Percentiles rank a stretch among this genome's conserved stretches.
These are phyloP conservation scores for Penicillium longicatenatum DNA, from an alignment of 495 filamentous ascomycete species.

Conservation along the genomic window DNA sequence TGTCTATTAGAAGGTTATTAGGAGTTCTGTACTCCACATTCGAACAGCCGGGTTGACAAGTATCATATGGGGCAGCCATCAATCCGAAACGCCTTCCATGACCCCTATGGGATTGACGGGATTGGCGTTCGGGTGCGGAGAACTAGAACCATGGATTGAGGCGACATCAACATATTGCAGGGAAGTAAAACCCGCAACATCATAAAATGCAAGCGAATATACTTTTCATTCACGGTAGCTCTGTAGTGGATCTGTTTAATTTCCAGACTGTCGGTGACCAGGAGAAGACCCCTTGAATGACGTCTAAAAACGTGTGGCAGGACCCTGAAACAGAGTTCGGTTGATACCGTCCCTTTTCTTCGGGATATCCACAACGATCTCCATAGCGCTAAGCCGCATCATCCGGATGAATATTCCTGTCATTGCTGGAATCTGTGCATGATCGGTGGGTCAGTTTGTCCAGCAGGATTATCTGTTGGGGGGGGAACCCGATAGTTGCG, in stretches of 20 bases:
- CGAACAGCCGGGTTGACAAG: not conserved
- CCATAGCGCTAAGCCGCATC: conserved; percentile 15
- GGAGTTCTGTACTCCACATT: not conserved
- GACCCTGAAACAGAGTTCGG: conserved; percentile 17
- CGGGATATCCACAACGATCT: conserved; percentile 13
- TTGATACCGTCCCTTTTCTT: conserved; percentile 13
- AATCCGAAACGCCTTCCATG: conserved; percentile 19
- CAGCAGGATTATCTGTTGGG: not conserved
- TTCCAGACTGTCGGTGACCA: not conserved
- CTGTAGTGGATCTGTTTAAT: not conserved
- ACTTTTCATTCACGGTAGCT: not conserved
- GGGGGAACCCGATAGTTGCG: not conserved
- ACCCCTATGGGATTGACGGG: not conserved
- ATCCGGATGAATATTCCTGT: conserved; percentile 6
- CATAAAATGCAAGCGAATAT: not conserved
- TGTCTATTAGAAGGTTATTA: not conserved
- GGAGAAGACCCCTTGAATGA: not conserved
- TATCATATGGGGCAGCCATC: conserved; percentile 1
- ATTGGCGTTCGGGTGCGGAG: conserved; percentile 13
- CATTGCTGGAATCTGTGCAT: not conserved
- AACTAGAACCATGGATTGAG: not conserved
- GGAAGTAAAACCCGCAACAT: not conserved
- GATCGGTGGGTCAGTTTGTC: not conserved
- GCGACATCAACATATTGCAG: not conserved
- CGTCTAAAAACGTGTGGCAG: not conserved